These are phyloP conservation scores for Phytopythium delawarense DNA, from an alignment of 352 stramenopile species.

Conservation along the genomic window DNA sequence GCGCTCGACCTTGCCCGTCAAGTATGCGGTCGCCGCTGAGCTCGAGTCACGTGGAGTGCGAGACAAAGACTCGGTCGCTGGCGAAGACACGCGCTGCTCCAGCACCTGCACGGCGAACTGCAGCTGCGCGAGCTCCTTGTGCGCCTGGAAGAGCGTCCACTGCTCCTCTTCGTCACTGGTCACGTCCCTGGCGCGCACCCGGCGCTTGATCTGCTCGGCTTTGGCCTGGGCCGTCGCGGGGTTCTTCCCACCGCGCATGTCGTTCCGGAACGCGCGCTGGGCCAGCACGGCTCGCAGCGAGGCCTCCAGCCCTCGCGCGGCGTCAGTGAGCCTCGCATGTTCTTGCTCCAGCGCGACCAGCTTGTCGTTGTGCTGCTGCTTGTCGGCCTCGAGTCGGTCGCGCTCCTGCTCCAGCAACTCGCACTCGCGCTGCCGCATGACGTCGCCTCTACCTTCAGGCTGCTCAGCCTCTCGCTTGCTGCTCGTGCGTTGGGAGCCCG, in stretches of 20 bases:
- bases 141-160: slow-evolving; percentile 41
- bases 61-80: background rate
- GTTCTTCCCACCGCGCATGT: slow-evolving; percentile 33
- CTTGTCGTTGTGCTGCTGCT: slow-evolving; percentile 24
- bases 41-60: background rate
- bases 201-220: slow-evolving; percentile 33
- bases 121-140: slow-evolving; percentile 55
- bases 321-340: slow-evolving; percentile 24
- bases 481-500: background rate
- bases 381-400: slow-evolving; percentile 29
- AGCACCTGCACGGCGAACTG: slow-evolving; percentile 51
- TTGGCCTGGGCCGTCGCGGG: slow-evolving; percentile 11
- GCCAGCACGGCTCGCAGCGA: slow-evolving; percentile 41
- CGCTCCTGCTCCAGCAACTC: slow-evolving; percentile 35
- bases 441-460: slow-evolving; percentile 16
- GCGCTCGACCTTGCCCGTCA: slow-evolving; percentile 45
- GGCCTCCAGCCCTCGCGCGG: slow-evolving; percentile 24
- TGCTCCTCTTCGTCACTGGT: slow-evolving; percentile 54
- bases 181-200: slow-evolving; percentile 34
- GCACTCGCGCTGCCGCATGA: slow-evolving; percentile 23
- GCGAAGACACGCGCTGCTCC: slow-evolving; percentile 8
- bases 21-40: slow-evolving; percentile 33
- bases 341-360: slow-evolving; percentile 20
- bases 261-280: slow-evolving; percentile 44
- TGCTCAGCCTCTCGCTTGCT: slow-evolving; percentile 6